Conservation (phyloP, 768 basidiomycete genomes). For the Boletus subcaerulescens region DNA sequence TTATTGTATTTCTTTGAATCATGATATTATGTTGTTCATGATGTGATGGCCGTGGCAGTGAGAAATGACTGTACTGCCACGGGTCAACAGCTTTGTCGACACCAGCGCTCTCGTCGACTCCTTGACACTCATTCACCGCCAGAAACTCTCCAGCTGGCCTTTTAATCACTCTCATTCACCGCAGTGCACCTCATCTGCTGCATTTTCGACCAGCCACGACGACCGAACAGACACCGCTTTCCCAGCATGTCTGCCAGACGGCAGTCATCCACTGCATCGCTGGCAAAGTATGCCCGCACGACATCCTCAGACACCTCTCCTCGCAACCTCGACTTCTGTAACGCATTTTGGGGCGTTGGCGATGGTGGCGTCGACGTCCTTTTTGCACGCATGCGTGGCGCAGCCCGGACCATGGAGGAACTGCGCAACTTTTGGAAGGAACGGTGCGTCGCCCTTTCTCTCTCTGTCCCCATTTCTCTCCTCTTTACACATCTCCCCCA, state of each 20-base stretch:
- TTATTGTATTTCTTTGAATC: too few relatives aligned
- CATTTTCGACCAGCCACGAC: conserved; percentile 10
- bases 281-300: conserved; percentile 64
- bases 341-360: conserved; percentile 89
- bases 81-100: too few relatives aligned
- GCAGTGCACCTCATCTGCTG: conserved; percentile 22
- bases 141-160: too few relatives aligned
- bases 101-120: too few relatives aligned
- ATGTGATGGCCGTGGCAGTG: too few relatives aligned
- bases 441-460: conserved; percentile 51
- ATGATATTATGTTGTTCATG: too few relatives aligned
- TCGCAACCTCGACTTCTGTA: conserved; percentile 85
- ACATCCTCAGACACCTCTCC: conserved; percentile 42
- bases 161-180: not conserved
- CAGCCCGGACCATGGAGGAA: conserved; percentile 84
- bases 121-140: too few relatives aligned
- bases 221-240: conserved; percentile 9
- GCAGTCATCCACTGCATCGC: conserved; percentile 79
- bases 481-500: not conserved
- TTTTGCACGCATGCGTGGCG: conserved; percentile 85
- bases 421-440: conserved; percentile 89
- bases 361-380: conserved; percentile 91
- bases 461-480: not conserved
- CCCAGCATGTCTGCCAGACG: conserved; percentile 66
- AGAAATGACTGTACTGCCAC: too few relatives aligned